Base-by-base conservation (phyloP, 1,139 yeast genomes). In the Saccharomyces pastorianus region DNA sequence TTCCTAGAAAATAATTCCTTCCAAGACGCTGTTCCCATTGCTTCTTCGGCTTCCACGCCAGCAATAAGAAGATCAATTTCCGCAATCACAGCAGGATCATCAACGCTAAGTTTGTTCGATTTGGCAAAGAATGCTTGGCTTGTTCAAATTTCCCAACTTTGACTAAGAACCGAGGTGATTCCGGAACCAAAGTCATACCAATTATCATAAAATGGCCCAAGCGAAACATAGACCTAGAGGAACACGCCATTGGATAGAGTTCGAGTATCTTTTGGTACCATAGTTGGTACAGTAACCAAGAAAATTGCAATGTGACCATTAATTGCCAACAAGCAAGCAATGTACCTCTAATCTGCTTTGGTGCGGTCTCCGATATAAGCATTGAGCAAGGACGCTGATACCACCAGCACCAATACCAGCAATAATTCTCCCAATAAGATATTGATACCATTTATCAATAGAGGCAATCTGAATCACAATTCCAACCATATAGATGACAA, bases 171-270 rank as follows among this genome's bases (percentile, higher is more conserved):
- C 95, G 79, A 61, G 95, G 90, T 46, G 91, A 82, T 71, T 86
- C 95, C 55, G 95, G 95, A 71, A 84, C 79, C 64, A 83, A 73
- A 53, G 76, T 61, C 81, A 85, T 80, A 67, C 87, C 91, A 42
- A 67, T 57, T 47, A 73, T 60, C 62, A 76, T 49, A 74, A 58
- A 49, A 68, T 51, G 25, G 77, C 75, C 76, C 76, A 75, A 49
- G 69, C 67, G 63, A 77, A 74, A 56, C 74, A 72, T 50, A 77
- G 59, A 57, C 85, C 63, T 82, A 73, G 32, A 13, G 32, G 32
- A 29, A 29, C 32, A 29, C 32, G 32, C 32, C 32, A 29, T 29
- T 29, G 32, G 13, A 29, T 13, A 29, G 32, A 29, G 13, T 29
- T 29, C 1, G 32, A 29, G 32, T 29, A 29, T 13, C 13, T 29